Base-by-base conservation (phyloP, 208 protist genomes). In the Tritrichomonas musculus region DNA sequence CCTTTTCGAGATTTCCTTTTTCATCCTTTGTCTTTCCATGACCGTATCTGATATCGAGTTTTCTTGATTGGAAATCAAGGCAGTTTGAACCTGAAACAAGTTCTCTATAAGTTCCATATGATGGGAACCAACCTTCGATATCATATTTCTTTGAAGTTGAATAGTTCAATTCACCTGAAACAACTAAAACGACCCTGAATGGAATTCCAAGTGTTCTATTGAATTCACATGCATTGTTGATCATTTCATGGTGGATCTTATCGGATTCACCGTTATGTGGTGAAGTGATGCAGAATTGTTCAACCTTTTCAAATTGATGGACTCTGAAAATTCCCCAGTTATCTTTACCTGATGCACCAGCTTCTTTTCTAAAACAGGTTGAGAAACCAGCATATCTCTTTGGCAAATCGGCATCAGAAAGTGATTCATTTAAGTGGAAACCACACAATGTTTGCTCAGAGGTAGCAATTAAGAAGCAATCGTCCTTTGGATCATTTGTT, bases 391-490 rank as follows among this genome's bases (percentile, higher is more conserved):
- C 97, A 96, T 99, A 99, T 14, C 80, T 88, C 53, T 94, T 94
- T 50, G 96, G 96, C 30, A 97, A 94, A 17, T 95, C 92, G 88
- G 94, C 95, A 60, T 97, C 96, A 22, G 97, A 95, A 77, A 99
- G 97, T 96, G 97, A 98, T 94, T 98, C 97, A 80, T 97, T 96
- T 4, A 95, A 95, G 96, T 99, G 98, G 94, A 97, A 99, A 20
- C 97, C 98, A 93, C 96, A 98, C 93, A 99, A 98, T 73, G 99
- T 97, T 95, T 99, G 99, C 96, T 99, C 99, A 92, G 98, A 98
- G 57, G 99, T 99, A 57, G 99, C 99, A 96, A 99, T 99, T 25
- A 99, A 96, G 96, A 99, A 99, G 96, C 99, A 99, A 72, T 99
- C 98, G 25, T 92, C 73, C 25, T 57, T 53, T 57, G 64, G 64